Percentiles rank a stretch among this genome's conserved stretches.
phyloP scores from a whole-genome alignment of 352 stramenopile species.

The Globisporangium paroecandrum region DNA sequence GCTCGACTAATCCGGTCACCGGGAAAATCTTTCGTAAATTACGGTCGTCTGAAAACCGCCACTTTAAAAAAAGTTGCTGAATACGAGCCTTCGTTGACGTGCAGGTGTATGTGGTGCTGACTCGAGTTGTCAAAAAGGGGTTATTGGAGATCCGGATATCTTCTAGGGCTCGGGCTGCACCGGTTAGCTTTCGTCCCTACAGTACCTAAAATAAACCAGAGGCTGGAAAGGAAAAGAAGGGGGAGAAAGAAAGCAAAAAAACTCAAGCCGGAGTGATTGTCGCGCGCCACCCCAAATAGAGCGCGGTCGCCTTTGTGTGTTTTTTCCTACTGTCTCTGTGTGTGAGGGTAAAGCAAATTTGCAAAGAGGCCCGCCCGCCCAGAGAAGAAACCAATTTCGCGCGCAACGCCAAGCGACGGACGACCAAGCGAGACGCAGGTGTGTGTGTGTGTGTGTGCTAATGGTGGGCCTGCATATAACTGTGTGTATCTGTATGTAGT shows the following conservation, averaged over 20 bases:
- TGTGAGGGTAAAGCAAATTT: background rate
- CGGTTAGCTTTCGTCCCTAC: background rate
- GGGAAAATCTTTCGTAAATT: background rate
- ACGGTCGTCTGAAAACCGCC: background rate
- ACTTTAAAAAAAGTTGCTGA: background rate
- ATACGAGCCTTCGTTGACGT: background rate
- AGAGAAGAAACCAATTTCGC: slow-evolving; percentile 13
- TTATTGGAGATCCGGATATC: background rate
- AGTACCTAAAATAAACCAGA: background rate
- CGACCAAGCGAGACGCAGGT: slow-evolving; percentile 4
- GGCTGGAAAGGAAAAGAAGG: slow-evolving; percentile 1
- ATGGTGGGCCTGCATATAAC: background rate
- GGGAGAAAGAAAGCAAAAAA: background rate
- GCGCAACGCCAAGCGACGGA: background rate
- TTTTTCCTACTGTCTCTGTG: background rate
- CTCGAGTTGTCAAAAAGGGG: background rate
- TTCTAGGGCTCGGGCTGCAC: background rate
- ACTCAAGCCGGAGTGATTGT: background rate
- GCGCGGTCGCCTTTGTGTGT: background rate
- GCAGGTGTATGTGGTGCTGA: background rate
- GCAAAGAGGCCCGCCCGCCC: background rate
- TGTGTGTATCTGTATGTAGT: background rate
- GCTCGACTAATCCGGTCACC: background rate
- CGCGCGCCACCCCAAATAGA: background rate
- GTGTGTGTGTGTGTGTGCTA: background rate